Evolutionary conservation across 169 alveolate genomes (phyloP).

Genomic region (Sarcocystis neurona): DNA sequence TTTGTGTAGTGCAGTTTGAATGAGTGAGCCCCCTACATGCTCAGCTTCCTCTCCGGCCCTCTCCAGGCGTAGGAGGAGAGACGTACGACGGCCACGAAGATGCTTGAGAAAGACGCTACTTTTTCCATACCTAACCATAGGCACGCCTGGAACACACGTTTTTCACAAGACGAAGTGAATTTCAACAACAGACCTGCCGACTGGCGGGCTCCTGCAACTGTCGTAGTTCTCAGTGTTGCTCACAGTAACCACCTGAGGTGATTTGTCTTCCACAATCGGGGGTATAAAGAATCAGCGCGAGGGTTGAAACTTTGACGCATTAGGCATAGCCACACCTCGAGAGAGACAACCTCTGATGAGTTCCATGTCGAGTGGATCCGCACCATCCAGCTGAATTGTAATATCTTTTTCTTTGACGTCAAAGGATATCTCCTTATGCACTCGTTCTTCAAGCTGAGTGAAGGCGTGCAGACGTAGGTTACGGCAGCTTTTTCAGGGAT

Average conservation of each 20-base stretch:
- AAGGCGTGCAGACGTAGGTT: neutral
- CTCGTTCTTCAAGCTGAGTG: neutral
- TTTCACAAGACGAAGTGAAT: no score
- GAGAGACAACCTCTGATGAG: no score
- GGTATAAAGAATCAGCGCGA: no score
- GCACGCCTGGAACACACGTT: neutral
- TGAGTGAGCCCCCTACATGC: neutral
- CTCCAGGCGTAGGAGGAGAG: neutral
- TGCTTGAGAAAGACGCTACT: neutral
- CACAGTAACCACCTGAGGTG: no score
- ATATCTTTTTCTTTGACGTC: neutral
- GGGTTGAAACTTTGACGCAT: no score
- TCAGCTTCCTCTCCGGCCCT: neutral
- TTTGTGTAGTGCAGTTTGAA: neutral
- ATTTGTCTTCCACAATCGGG: no score
- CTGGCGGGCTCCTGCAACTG: no score
- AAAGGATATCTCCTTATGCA: neutral
- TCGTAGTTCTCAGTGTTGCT: no score
- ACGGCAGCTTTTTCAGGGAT: no score
- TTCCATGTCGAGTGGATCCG: constrained; percentile 14
- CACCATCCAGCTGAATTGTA: constrained; percentile 37
- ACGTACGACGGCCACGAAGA: neutral
- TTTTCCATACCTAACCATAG: neutral
- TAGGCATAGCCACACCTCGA: no score
- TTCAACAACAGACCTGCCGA: no score